Conservation (phyloP, 1,139 yeast genomes). For the Suhomyces atakaporum region DNA sequence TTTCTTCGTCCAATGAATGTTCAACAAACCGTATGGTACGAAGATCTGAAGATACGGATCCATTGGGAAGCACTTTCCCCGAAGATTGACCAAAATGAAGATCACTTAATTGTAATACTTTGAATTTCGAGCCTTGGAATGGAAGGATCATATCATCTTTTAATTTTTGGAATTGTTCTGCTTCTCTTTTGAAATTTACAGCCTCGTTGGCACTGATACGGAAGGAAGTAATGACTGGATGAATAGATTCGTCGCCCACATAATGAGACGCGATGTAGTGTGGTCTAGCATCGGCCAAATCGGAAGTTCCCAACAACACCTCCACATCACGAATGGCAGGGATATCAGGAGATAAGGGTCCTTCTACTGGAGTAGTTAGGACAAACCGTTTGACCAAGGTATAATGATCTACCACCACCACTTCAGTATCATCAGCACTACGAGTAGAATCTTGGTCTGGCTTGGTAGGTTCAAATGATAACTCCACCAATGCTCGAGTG, state of each 20-base stretch:
- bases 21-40: slow-evolving; percentile 34
- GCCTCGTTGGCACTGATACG: slow-evolving; percentile 12
- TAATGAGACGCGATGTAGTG: slow-evolving; percentile 14
- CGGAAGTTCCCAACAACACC: slow-evolving; percentile 28
- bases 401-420: slow-evolving; percentile 8
- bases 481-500: slow-evolving; percentile 18
- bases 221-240: slow-evolving; percentile 16
- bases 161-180: slow-evolving; percentile 9
- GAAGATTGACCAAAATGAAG: slow-evolving; percentile 40
- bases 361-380: slow-evolving; percentile 13
- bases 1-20: slow-evolving; percentile 29
- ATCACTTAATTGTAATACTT: slow-evolving; percentile 43
- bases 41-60: slow-evolving; percentile 30
- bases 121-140: slow-evolving; percentile 21
- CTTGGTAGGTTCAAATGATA: slow-evolving; percentile 12
- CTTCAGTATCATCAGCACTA: slow-evolving; percentile 5
- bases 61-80: slow-evolving; percentile 25
- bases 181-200: slow-evolving; percentile 5
- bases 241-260: slow-evolving; percentile 6
- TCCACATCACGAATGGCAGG: slow-evolving; percentile 27
- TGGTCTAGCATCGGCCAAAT: slow-evolving; percentile 21
- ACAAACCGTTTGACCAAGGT: slow-evolving; percentile 11
- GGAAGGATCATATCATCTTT: slow-evolving; percentile 8
- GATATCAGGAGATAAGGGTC: slow-evolving; percentile 11
- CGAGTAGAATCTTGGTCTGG: slow-evolving; percentile 1